These are phyloP conservation scores for Rutstroemia sydowiana DNA, from an alignment of 2,329 filamentous ascomycete species.

Conservation along the genomic window DNA sequence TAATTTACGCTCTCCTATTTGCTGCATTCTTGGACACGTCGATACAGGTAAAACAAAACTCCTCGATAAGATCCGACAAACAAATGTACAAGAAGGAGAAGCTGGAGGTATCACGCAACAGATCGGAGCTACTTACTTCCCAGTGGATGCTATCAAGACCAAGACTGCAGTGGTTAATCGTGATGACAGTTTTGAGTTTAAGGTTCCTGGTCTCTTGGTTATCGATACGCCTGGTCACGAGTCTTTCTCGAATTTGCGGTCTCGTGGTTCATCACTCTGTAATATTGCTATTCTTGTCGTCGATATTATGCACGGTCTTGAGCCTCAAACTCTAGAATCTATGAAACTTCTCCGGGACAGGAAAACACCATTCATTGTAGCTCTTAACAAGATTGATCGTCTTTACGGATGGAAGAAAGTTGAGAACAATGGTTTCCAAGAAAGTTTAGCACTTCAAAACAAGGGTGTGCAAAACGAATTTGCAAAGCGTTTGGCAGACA, in stretches of 20 bases:
- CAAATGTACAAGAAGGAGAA: constrained; percentile 82
- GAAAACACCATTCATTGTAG: constrained; percentile 91
- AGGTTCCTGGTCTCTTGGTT: constrained; percentile 95
- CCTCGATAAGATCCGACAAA: constrained; percentile 86
- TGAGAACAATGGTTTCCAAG: constrained; percentile 96
- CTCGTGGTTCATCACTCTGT: constrained; percentile 89
- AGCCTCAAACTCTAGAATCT: constrained; percentile 92
- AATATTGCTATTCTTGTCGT: constrained; percentile 96
- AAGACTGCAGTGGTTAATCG: no score
- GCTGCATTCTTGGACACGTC: constrained; percentile 99
- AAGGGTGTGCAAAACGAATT: constrained; percentile 94
- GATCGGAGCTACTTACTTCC: constrained; percentile 96
- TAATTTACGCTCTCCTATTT: constrained; percentile 88
- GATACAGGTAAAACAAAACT: constrained; percentile 98
- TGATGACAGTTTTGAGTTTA: no score
- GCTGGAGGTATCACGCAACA: constrained; percentile 98
- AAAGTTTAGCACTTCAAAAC: constrained; percentile 82
- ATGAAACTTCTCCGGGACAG: constrained; percentile 86
- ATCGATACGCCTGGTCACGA: constrained; percentile 94
- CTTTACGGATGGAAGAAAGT: constrained; percentile 98
- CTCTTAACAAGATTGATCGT: constrained; percentile 96
- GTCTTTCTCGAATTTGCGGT: constrained; percentile 91
- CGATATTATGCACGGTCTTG: constrained; percentile 94
- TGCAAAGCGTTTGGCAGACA: constrained; percentile 78
- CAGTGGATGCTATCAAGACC: constrained; percentile 77